Base-by-base conservation (phyloP, 768 basidiomycete species). In the Neoboletus magnificus region DNA sequence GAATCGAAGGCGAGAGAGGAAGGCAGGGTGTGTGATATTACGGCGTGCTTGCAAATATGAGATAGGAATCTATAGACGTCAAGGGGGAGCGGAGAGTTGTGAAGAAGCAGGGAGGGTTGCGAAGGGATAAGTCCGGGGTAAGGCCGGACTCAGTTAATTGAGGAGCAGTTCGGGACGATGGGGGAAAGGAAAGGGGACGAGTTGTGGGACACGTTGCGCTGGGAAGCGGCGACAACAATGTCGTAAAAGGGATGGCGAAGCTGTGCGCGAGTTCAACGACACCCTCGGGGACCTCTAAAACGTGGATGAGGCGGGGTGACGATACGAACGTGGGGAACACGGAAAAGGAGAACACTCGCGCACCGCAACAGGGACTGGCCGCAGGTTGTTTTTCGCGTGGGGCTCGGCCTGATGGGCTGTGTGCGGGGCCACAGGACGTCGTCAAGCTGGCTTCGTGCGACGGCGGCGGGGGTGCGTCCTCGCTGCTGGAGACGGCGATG, bases 91-190 rank as follows among this genome's bases (percentile, higher is more conserved):
- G 50, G 52, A 55, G 59, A 45, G 56, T 43, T 60, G 60, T 43
- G 56, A 65, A 60, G 63, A 58, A 61, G 60, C 41, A 47, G 25
- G 13, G 47, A 57, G 52, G 54, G 54, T 57, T 54, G 52, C 43
- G 45, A 54, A 47, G 60, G 62, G 50, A 62, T 60, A 60, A 69
- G 66, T 67, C 67, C 67, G 67, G 68, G 68, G 67, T 68, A 69
- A 57, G 54, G 20, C 55, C 66, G 64, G 61, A 57, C 16, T 20
- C 57, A 58, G 55, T 68, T 67, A 56, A 69, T 63, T 45, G 61
- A 66, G 56, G 43, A 51, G 54, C 48, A 33, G 65, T 52, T 54
- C 49, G 57, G 58, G 53, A 40, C 42, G 50, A 39, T 44, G 63
- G 52, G 48, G 48, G 29, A 55, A 46, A 59, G 56, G 50, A 59